Base-by-base conservation (phyloP, 768 basidiomycete species). In the Chalciporus pseudorubinellus region DNA sequence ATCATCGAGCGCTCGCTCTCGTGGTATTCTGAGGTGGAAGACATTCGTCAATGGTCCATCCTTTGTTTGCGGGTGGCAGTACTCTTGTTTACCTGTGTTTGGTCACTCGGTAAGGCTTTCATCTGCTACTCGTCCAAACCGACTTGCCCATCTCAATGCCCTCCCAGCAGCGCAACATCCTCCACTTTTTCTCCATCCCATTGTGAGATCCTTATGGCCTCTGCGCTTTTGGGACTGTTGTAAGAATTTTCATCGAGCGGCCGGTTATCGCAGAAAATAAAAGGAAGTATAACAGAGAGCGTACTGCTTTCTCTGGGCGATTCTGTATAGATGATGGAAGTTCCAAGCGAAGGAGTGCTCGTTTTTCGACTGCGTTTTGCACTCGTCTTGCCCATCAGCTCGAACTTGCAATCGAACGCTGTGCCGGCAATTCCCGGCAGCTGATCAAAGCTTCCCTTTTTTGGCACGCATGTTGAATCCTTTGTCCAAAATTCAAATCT, bases 41-140 rank as follows among this genome's bases (percentile, higher is more conserved):
- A 57, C 48, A 55, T 52, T 47, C 20, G 53, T 52, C 57, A 50
- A 51, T 55, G 51, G 57, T 48, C 59, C 59, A 51, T 59, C 59
- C 63, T 61, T 67, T 68, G 68, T 68, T 68, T 68, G 58, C 22
- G n/a, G 7, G 67, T 68, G 67, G 67, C 67, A 33, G 59, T 68
- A 50, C 21, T 1, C 0, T 46, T 68, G 20, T 70, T 68, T 70
- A 46, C 21, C 46, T 40, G 34, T 69, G 7, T 70, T 68, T 68
- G 69, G 53, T 36, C 6, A 19, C 19, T 28, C 43, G 44, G 56
- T 33, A 52, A 52, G 42, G 34, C n/a, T n/a, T n/a, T n/a, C 55
- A 47, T n/a, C 52, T 50, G 48, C 56, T 48, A 45, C 51, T 58
- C 62, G 52, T 60, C 64, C 64, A 52, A 63, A 61, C 51, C 36